Percentiles rank a stretch among this genome's conserved stretches.
phyloP scores from a whole-genome alignment of 2,329 filamentous ascomycete species.

The Phaeosphaeriaceae sp. region DNA sequence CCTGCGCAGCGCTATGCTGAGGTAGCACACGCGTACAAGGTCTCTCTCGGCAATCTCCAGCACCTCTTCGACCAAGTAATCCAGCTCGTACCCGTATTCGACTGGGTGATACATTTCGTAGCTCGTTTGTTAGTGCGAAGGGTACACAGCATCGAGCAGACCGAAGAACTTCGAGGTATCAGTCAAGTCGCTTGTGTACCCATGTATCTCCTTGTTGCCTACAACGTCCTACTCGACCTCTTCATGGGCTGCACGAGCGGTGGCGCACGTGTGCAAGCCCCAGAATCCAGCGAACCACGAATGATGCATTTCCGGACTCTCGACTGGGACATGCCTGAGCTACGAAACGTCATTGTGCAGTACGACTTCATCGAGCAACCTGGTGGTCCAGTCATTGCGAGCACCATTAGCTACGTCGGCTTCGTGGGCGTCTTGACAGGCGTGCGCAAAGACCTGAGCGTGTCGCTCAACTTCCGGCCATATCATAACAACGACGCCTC shows the following conservation, averaged over 20 bases:
- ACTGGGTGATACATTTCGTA: conserved; percentile 32
- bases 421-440: conserved; percentile 61
- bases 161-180: conserved; percentile 66
- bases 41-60: conserved; percentile 53
- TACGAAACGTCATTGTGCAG: conserved; percentile 52
- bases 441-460: conserved; percentile 55
- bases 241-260: conserved; percentile 72
- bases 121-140: conserved; percentile 58
- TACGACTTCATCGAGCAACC: conserved; percentile 48
- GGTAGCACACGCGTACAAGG: conserved; percentile 56
- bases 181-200: conserved; percentile 58
- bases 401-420: conserved; percentile 59
- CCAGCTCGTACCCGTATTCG: conserved; percentile 16
- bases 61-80: conserved; percentile 61
- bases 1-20: conserved; percentile 60
- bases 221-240: conserved; percentile 69
- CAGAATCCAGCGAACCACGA: conserved; percentile 24
- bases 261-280: conserved; percentile 46
- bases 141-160: conserved; percentile 64
- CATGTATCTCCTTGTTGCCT: conserved; percentile 66
- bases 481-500: conserved; percentile 47
- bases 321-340: conserved; percentile 55
- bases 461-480: conserved; percentile 61
- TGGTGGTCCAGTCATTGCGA: conserved; percentile 51
- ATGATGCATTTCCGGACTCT: conserved; percentile 64